phyloP scores from a whole-genome alignment of 108 stramenopile species.

The Thalassiosira profunda region DNA sequence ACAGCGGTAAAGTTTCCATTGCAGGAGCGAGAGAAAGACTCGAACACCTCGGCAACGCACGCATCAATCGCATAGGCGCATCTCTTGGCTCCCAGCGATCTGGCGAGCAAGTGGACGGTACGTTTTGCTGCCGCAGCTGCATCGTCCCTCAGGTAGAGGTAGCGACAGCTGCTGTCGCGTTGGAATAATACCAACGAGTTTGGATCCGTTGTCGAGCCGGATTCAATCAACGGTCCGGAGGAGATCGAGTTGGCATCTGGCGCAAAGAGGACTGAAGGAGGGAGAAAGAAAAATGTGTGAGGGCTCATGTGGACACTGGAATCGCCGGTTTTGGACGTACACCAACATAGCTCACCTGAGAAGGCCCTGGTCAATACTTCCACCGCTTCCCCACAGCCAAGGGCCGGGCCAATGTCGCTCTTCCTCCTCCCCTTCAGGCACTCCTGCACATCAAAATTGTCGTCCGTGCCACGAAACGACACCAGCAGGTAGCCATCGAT shows the following conservation, averaged over 20 bases:
- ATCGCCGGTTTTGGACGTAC: background rate
- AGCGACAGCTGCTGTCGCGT: slow-evolving; percentile 23
- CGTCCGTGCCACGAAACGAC: slow-evolving; percentile 18
- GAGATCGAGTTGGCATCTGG: slow-evolving; percentile 35
- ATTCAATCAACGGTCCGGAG: slow-evolving; percentile 16
- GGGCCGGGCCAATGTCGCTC: slow-evolving; percentile 35
- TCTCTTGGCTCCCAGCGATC: slow-evolving; percentile 29
- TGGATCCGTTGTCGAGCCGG: background rate
- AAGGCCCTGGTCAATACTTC: slow-evolving; percentile 19
- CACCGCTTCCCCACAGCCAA: slow-evolving; percentile 23
- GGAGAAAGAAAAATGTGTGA: background rate
- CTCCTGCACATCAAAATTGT: slow-evolving; percentile 1
- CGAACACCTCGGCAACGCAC: slow-evolving; percentile 43
- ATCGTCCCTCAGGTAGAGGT: slow-evolving; percentile 36
- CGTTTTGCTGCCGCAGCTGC: slow-evolving; percentile 19
- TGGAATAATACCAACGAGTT: background rate
- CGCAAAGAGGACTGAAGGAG: slow-evolving; percentile 23
- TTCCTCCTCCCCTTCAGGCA: slow-evolving; percentile 14
- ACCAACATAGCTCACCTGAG: slow-evolving; percentile 19
- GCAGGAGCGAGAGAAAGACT: slow-evolving; percentile 20
- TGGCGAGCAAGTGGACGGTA: slow-evolving; percentile 33
- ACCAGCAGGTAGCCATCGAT: slow-evolving; percentile 50
- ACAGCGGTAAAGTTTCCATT: background rate
- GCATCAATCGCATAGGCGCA: slow-evolving; percentile 41
- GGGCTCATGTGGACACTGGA: background rate